A percentile compares a stretch with the other conserved stretches of the same genome.
phyloP scores from a whole-genome alignment of 306 rosid species.

The Malus orientalis region DNA sequence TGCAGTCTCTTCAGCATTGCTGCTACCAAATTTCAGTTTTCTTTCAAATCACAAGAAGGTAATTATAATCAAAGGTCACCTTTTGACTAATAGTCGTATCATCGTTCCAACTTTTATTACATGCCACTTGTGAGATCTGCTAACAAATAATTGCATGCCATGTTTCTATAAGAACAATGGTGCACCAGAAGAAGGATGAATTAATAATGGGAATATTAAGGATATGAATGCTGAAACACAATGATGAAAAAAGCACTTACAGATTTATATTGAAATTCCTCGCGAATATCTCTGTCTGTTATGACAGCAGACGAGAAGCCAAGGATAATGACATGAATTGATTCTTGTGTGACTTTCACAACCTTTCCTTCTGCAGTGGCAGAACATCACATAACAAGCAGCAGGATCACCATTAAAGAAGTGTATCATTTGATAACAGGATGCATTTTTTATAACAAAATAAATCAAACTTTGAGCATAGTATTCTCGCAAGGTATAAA shows the following conservation, averaged over 20 bases:
- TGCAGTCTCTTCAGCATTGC: not conserved
- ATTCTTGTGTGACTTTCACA: slow-evolving; percentile 56
- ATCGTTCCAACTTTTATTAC: slow-evolving; percentile 69
- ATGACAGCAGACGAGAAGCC: slow-evolving; percentile 69
- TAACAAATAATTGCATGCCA: slow-evolving; percentile 48
- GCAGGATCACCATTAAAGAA: not conserved
- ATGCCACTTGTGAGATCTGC: slow-evolving; percentile 63
- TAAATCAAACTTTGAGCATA: not conserved
- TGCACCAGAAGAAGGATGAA: not conserved
- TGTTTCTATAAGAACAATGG: slow-evolving; percentile 44
- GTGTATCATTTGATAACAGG: not conserved
- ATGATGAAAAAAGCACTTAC: slow-evolving; percentile 29
- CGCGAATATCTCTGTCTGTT: slow-evolving; percentile 48
- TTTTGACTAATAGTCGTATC: slow-evolving; percentile 65
- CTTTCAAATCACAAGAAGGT: not conserved
- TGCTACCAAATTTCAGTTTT: not conserved
- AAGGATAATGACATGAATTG: slow-evolving; percentile 63
- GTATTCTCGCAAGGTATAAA: not conserved
- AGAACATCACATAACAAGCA: not conserved
- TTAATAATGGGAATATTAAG: not conserved
- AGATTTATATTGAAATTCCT: slow-evolving; percentile 44
- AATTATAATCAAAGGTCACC: slow-evolving; percentile 36
- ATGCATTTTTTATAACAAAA: not conserved
- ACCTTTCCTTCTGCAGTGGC: slow-evolving; percentile 70
- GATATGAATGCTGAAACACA: not conserved